Base-by-base conservation (phyloP, 352 stramenopile species). In the Phytophthora tubulina region DNA sequence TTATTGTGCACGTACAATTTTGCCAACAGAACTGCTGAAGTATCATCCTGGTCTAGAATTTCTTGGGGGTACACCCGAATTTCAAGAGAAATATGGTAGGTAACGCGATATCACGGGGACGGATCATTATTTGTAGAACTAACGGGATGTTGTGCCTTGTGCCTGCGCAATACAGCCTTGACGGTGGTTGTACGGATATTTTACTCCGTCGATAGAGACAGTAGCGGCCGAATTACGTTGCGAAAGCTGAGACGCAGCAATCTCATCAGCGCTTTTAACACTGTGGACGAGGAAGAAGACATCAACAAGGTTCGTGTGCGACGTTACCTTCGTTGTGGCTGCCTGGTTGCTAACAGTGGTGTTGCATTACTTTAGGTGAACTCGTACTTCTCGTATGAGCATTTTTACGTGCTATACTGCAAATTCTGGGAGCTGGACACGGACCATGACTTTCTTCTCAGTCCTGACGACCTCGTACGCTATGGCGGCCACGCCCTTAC, bases 351-450 rank as follows among this genome's bases (percentile, higher is more conserved):
- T 63, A n/a, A 67, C 6, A 45, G 3, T 30, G 35, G 13, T 33
- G 14, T 45, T 33, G 35, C 21, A 8, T 59, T 17, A 39, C 39
- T 27, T 11, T 52, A 96, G 89, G 90, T 97, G 51, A 97, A 95
- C 74, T 91, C 92, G 51, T 99, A 97, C 82, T 99, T 99, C 80
- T 98, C 89, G 27, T 99, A 99, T 80, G 97, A 99, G 84, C 97
- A 99, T 79, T 99, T 99, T 71, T 99, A 99, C 80, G 97, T 99
- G 54, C 76, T 99, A 38, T 99, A 99, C 80, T 99, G 98, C 84
- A 97, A 99, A 72, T 99, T 99, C 70, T 99, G 98, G 97, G 98
- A 99, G 73, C 90, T 99, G 27, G 98, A 99, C 84, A 95, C 96
- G 50, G 89, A 96, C 59, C 89, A 95, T 72, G 89, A 96, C 59